Base-by-base conservation (phyloP, 1,139 yeast genomes). In the Kodamaea suecica region DNA sequence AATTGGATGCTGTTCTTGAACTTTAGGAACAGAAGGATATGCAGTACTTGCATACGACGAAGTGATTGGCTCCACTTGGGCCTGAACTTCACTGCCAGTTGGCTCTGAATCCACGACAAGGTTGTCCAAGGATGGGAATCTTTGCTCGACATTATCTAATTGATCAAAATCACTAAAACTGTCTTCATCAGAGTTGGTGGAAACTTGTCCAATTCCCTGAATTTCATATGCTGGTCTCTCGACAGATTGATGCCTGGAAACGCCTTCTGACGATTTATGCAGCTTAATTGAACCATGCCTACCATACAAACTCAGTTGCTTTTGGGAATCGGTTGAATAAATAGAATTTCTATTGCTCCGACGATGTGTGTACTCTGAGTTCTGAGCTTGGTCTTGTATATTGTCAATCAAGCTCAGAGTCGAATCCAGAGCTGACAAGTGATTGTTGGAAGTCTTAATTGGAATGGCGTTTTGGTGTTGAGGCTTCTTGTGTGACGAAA, bases 71-170 rank as follows among this genome's bases (percentile, higher is more conserved):
- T 23, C 13, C 6, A 10, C n/a, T 6, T 10, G n/a, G 6, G 6
- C 26, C 26, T 6, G 11, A 6, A 23, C 26, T 10, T 23, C 26
- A 7, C 6, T 5, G n/a, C 13, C 26, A 7, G 26, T 23, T 12
- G 28, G 28, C 7, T 6, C 28, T 11, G 28, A 12, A 25, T 36
- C 45, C 23, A 48, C 59, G 23, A 56, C 44, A 20, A 65, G 49
- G 17, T 59, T 59, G 24, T 70, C 75, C 13, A 70, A 52, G 3
- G 73, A 65, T 3, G 76, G 76, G 37, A 58, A 70, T 29, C 74
- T 52, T 38, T 63, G 68, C 42, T 68, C 74, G 1, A 62, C 67
- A 39, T 69, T 59, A 27, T 68, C 73, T 34, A 70, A 49, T 31
- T 63, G 55, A 8, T 55, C 69, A 11, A 63, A 17, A 17, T 27